These are phyloP conservation scores for Diversispora eburnea DNA, from an alignment of 192 early-diverging fungal genomes.

Conservation along the genomic window DNA sequence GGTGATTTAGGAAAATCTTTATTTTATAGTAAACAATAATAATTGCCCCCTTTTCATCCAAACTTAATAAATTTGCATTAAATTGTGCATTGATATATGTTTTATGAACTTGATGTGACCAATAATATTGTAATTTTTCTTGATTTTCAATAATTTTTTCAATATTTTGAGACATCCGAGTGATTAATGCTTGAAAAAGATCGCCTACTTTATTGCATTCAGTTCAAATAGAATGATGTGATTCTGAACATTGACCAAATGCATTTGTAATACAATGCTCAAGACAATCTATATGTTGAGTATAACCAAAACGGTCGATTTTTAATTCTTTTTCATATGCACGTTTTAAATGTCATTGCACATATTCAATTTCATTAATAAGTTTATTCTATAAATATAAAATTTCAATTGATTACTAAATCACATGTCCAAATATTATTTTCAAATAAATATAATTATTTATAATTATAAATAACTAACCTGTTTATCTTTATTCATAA, in stretches of 20 bases:
- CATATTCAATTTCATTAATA: not conserved
- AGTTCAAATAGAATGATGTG: not conserved
- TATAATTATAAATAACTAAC: too few species aligned
- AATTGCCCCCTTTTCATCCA: not conserved
- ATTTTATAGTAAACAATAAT: not conserved
- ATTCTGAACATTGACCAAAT: not conserved
- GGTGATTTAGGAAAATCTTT: not conserved
- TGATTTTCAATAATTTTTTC: not conserved
- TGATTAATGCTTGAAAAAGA: not conserved
- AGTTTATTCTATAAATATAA: not conserved
- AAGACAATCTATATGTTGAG: not conserved
- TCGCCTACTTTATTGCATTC: not conserved
- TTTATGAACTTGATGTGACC: not conserved
- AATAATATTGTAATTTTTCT: constrained; percentile 1
- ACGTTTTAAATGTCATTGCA: not conserved
- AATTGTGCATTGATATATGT: not conserved
- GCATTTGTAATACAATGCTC: not conserved
- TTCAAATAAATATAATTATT: too few species aligned
- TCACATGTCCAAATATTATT: too few species aligned
- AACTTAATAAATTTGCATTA: not conserved
- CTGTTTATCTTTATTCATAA: not conserved
- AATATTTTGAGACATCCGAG: not conserved
- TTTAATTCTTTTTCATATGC: not conserved
- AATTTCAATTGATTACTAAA: too few species aligned
- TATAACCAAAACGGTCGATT: too few species aligned